Base-by-base conservation (phyloP, 2,329 filamentous ascomycete genomes). In the Aspergillus quadricinctus region DNA sequence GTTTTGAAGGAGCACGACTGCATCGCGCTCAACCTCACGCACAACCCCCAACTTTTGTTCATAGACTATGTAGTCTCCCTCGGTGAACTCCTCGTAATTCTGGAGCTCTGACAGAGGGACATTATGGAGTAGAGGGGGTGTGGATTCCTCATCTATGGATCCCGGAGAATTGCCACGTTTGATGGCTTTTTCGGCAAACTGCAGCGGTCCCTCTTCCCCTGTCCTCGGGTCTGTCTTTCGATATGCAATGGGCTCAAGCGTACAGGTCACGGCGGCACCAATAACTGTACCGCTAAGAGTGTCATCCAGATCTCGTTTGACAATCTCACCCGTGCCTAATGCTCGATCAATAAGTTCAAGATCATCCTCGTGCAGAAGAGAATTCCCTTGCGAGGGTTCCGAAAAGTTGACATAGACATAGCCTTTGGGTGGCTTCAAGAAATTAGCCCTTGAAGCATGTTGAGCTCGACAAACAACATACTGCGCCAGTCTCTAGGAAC, bases 21-120 rank as follows among this genome's bases (percentile, higher is more conserved):
- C 73, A 52, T 81, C 77, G 49, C 80, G 76, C 29, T 76, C 72
- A 48, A 81, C 72, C 2, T 78, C 73, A 51, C 79, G 75, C 4
- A 86, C 76, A 10, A 78, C 69, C 1, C 84, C 84, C 3, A 86
- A 66, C 80, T 83, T 85, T 60, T 81, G 77, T 19, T 78, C 72
- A 64, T 80, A 82, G 11, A 84, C 72, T 23, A 85, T 73, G 31
- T 81, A 72, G 52, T 82, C 80, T 4, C 80, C 81, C 57, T 80
- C 77, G 5, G 72, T 65, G 58, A 77, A 79, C 49, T 80, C 70
- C 57, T 79, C 73, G 11, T 76, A 73, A 54, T 74, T 72, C 54
- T 70, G 67, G 6, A 83, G 67, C 57, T 83, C 80, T 51, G 74
- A 69, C 3, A 75, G 69, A 3, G 77, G 73, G 2, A 82, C 69